phyloP scores from a whole-genome alignment of 768 basidiomycete species.

The Suillus luteus region DNA sequence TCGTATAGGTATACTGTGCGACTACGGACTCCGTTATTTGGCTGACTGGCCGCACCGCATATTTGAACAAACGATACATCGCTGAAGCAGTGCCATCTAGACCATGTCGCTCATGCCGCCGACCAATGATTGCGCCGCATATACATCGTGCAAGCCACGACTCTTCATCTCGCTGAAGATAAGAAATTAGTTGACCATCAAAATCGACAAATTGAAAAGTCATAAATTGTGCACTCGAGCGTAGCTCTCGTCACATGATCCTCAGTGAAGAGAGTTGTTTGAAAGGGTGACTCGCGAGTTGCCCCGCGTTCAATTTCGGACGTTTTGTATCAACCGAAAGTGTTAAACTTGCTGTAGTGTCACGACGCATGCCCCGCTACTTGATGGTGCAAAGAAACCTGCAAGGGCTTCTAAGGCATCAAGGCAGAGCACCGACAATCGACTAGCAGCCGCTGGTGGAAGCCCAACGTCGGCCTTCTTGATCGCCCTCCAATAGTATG shows the following conservation, averaged over 20 bases:
- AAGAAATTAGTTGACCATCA: slow-evolving; percentile 16
- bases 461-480: slow-evolving; percentile 92
- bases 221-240: slow-evolving; percentile 68
- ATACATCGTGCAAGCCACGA: slow-evolving; percentile 72
- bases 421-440: slow-evolving; percentile 22
- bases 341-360: slow-evolving; percentile 35
- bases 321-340: slow-evolving; percentile 91
- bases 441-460: slow-evolving; percentile 61
- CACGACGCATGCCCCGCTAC: slow-evolving; percentile 25
- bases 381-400: slow-evolving; percentile 45
- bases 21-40: slow-evolving; percentile 59
- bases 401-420: slow-evolving; percentile 52
- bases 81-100: slow-evolving; percentile 34
- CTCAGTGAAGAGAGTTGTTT: slow-evolving; percentile 89
- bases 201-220: slow-evolving; percentile 18
- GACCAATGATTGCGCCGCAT: slow-evolving; percentile 83
- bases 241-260: slow-evolving; percentile 85
- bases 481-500: slow-evolving; percentile 54
- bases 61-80: slow-evolving; percentile 79
- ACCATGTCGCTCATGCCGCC: slow-evolving; percentile 53
- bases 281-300: slow-evolving; percentile 46
- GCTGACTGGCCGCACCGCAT: slow-evolving; percentile 75
- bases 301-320: slow-evolving; percentile 65
- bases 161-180: slow-evolving; percentile 53
- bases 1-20: background rate